Base-by-base conservation (phyloP, 1,139 yeast genomes). In the Taphrina pruni region DNA sequence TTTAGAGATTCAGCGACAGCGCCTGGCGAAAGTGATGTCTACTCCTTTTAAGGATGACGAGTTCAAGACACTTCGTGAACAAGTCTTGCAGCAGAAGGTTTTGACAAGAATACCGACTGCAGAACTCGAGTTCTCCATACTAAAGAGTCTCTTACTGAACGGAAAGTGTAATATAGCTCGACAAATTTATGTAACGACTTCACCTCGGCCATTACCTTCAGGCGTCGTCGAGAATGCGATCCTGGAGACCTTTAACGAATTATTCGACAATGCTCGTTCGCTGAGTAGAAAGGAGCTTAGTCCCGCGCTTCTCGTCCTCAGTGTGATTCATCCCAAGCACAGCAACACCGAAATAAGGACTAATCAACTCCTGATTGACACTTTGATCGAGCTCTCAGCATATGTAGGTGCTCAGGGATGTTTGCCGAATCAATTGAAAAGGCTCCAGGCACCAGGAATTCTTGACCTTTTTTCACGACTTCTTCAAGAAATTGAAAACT, bases 261-360 rank as follows among this genome's bases (percentile, higher is more conserved):
- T 57, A 17, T 64, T 64, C 38, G 67, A 64, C 43, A 64, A 64
- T 46, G 67, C 67, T n/a, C 21, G 20, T n/a, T 56, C 60, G 20
- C 38, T 64, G 39, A 45, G 51, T 8, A 50, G 55, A 7, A 45
- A 36, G 35, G 60, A 56, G 26, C 61, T 64, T 8, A 41, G 52
- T 21, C 61, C 60, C 11, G 67, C 61, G 5, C 26, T 35, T 5
- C 32, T 39, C 8, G 38, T 64, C 17, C 61, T 64, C 7, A 35
- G 38, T 26, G 26, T 64, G 32, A 35, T 64, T 35, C 67, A 64
- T 55, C 61, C 67, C 6, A 64, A 64, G 39, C 60, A 64, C 36
- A 12, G 6, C 41, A 55, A 64, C 50, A 21, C 35, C 4, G 48
- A 54, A 32, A 38, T 64, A 12, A 46, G 67, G 9, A 14, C 36